Base-by-base conservation (phyloP, 2,329 filamentous ascomycete genomes). In the Trichoderma afroharzianum region DNA sequence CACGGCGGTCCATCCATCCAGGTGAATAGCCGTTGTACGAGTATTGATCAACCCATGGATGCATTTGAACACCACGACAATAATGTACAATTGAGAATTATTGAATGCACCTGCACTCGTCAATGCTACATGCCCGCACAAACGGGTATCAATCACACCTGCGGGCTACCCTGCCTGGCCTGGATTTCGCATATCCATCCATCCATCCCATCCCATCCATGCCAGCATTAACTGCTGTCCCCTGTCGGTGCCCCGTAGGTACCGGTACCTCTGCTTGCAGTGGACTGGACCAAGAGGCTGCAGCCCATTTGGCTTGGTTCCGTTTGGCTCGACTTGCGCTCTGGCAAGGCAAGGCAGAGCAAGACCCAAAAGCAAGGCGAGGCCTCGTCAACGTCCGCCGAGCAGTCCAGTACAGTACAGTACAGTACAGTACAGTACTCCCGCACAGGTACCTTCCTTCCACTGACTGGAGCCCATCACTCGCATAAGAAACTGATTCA, bases 401-500 rank as follows among this genome's bases (percentile, higher is more conserved):
- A 36, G 15, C 55, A 59, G 18, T 18, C n/a, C n/a, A n/a, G n/a
- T 9, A 32, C 28, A 12, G 58, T 28, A 9, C 30, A 26, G 36
- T 64, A 33, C 62, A 58, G 15, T 9, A 32, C 28, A 12, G 58
- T 28, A 9, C 30, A 26, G 36, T 64, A 33, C 62, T 53, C n/a
- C 43, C 43, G 14, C 28, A 21, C 39, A 36, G 28, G 62, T 39
- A 57, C 47, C 63, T 33, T 21, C 47, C 18, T 28, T 28, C 36
- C 33, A 36, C 33, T n/a, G 55, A 30, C 63, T 57, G 63, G 30
- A 66, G 30, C 66, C 57, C 57, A 61, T 68, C 66, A 68, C 66
- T 62, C 66, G 66, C 66, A 68, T 62, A 61, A 61, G 21, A 8
- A 47, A 68, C 15, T 28, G 66, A 68, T 68, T 68, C 36, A 68